phyloP scores from a whole-genome alignment of 805 yeast genomes.

The Ogataea glucozyma region DNA sequence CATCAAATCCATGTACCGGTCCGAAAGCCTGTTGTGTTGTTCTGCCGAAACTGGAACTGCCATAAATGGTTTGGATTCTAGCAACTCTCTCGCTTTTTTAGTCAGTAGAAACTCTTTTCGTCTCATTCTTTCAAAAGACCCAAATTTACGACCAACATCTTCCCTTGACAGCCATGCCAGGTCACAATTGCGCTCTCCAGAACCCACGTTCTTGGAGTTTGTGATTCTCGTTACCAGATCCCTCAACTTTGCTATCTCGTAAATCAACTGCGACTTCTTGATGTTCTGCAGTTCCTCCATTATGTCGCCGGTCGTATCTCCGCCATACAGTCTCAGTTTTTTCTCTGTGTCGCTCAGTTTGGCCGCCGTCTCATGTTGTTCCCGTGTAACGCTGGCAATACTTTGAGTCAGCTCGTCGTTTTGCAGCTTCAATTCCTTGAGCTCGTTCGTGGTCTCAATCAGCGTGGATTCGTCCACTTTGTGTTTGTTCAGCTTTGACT shows the following conservation, averaged over 20 bases:
- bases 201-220: background rate
- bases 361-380: background rate
- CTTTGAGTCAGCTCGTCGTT: slow-evolving; percentile 22
- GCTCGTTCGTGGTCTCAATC: slow-evolving; percentile 19
- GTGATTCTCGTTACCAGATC: slow-evolving; percentile 14
- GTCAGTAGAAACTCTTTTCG: background rate
- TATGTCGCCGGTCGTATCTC: slow-evolving; percentile 10
- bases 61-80: background rate
- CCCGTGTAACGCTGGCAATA: slow-evolving; percentile 18
- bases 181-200: background rate
- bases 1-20: background rate
- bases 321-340: slow-evolving; percentile 14
- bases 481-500: slow-evolving; percentile 42
- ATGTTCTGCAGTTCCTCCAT: slow-evolving; percentile 15
- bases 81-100: slow-evolving; percentile 1
- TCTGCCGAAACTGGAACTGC: background rate
- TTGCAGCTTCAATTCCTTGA: slow-evolving; percentile 28
- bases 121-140: background rate
- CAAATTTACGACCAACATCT: slow-evolving; percentile 1
- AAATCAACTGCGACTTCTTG: slow-evolving; percentile 14
- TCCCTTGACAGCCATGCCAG: slow-evolving; percentile 10
- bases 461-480: slow-evolving; percentile 34
- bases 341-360: slow-evolving; percentile 11
- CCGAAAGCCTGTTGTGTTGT: background rate
- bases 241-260: slow-evolving; percentile 17